Evolutionary conservation across 1,284 basidiomycete genomes (phyloP).

Genomic region (Ceratobasidium sp.): DNA sequence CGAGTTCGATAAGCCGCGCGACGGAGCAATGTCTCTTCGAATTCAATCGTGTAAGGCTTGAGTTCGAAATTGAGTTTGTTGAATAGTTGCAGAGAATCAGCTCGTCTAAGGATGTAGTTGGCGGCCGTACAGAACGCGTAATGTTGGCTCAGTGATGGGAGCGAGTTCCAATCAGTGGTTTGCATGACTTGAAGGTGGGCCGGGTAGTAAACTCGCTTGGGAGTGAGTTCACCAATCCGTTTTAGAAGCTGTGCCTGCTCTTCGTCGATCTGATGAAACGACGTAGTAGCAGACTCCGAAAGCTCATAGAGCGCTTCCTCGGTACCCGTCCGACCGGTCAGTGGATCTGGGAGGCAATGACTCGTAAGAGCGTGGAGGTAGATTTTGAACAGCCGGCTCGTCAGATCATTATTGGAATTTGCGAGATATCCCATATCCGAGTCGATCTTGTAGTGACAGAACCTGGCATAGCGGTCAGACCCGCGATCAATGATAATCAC

Average conservation of each 20-base stretch:
- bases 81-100: slow-evolving; percentile 10
- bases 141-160: slow-evolving; percentile 51
- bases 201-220: slow-evolving; percentile 54
- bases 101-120: neutral
- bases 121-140: slow-evolving; percentile 45
- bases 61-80: neutral
- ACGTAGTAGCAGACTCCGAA: slow-evolving; percentile 51
- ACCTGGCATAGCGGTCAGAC: slow-evolving; percentile 2
- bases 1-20: slow-evolving; percentile 17
- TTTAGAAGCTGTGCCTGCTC: slow-evolving; percentile 50
- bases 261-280: slow-evolving; percentile 51
- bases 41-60: neutral
- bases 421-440: slow-evolving; percentile 52
- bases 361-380: slow-evolving; percentile 60
- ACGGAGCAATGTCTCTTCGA: neutral
- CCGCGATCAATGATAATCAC: slow-evolving; percentile 10
- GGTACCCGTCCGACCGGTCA: slow-evolving; percentile 57
- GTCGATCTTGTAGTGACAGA: slow-evolving; percentile 53
- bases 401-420: slow-evolving; percentile 48
- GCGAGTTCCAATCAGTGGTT: slow-evolving; percentile 50
- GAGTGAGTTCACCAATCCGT: slow-evolving; percentile 51
- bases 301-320: slow-evolving; percentile 57
- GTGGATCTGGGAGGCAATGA: slow-evolving; percentile 55
- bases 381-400: slow-evolving; percentile 52
- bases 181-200: slow-evolving; percentile 53